A percentile compares a stretch with the other conserved stretches of the same genome.
phyloP scores from a whole-genome alignment of 2,329 filamentous ascomycete genomes.

The Aspergillus ibericus region DNA sequence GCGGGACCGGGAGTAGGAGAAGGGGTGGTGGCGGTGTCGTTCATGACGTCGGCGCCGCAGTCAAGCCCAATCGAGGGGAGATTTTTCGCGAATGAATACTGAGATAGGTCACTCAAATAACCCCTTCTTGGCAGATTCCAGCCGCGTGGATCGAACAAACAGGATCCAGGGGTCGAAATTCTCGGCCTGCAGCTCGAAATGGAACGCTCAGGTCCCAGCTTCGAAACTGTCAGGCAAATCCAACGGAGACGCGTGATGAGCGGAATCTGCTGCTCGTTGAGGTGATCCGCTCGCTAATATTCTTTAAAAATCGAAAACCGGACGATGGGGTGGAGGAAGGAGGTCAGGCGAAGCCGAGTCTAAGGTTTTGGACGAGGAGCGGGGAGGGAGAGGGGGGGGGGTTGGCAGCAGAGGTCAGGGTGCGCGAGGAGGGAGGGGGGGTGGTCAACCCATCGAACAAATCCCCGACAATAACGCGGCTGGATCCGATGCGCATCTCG shows the following conservation, averaged over 20 bases:
- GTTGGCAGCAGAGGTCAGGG: not conserved
- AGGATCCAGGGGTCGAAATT: slow-evolving; percentile 19
- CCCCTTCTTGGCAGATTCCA: slow-evolving; percentile 12
- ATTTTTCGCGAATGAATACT: not conserved
- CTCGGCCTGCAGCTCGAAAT: slow-evolving; percentile 26
- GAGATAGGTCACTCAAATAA: not conserved
- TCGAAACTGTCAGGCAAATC: slow-evolving; percentile 25
- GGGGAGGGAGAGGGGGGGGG: not conserved
- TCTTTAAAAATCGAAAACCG: not conserved
- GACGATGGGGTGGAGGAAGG: not conserved
- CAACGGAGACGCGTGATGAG: slow-evolving; percentile 11
- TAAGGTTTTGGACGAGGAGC: not conserved
- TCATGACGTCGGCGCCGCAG: slow-evolving; percentile 23
- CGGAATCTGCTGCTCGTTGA: not conserved
- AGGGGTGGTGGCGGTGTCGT: slow-evolving; percentile 34
- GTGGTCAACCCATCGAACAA: not conserved
- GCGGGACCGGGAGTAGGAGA: slow-evolving; percentile 37
- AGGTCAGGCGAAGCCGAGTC: not conserved
- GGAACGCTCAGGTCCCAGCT: slow-evolving; percentile 28
- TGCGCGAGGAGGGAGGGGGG: not conserved
- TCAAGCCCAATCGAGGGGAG: not conserved
- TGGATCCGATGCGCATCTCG: not conserved
- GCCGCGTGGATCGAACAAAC: slow-evolving; percentile 12
- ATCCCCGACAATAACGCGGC: not conserved
- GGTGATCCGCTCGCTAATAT: not conserved